Conservation (phyloP, 768 basidiomycete genomes). For the Rhodotorula kratochvilovae region DNA sequence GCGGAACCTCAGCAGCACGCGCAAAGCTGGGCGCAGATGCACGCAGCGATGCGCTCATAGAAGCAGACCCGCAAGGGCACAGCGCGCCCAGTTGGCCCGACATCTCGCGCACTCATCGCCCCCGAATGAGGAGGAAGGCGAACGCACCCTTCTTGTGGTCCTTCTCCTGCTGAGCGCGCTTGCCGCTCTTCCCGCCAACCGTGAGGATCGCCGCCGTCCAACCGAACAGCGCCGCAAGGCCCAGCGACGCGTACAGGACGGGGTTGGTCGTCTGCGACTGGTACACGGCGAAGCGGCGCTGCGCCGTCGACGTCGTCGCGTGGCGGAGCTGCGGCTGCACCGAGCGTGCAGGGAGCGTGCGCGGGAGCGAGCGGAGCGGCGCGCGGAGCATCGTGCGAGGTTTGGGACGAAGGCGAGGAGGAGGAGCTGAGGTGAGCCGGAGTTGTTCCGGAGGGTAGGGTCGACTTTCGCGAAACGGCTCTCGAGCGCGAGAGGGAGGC, state of each 20-base stretch:
- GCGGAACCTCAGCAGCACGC: too few species aligned
- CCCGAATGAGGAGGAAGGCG: neutral
- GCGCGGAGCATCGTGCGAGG: constrained; percentile 12
- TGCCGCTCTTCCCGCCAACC: constrained; percentile 12
- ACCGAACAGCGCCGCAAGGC: constrained; percentile 23
- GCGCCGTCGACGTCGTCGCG: neutral
- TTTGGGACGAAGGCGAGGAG: neutral
- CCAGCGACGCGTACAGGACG: constrained; percentile 26
- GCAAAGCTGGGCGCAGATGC: too few species aligned
- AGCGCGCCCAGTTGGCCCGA: too few species aligned
- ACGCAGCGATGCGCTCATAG: too few species aligned
- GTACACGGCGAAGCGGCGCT: constrained; percentile 14
- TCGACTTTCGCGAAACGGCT: too few species aligned
- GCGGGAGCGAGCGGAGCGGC: constrained; percentile 9
- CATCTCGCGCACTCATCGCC: too few species aligned
- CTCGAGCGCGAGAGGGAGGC: neutral
- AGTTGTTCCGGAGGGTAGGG: too few species aligned
- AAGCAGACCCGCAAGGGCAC: too few species aligned
- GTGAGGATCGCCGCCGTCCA: constrained; percentile 29
- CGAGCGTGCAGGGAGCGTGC: neutral
- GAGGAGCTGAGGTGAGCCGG: neutral
- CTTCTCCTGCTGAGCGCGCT: constrained; percentile 5
- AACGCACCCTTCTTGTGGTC: neutral
- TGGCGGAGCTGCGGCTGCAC: neutral
- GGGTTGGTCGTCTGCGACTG: constrained; percentile 22